A percentile compares a stretch with the other conserved stretches of the same genome.
These are phyloP conservation scores for Botrytis pseudocinerea DNA, from an alignment of 2,329 filamentous ascomycete species.

Conservation along the genomic window DNA sequence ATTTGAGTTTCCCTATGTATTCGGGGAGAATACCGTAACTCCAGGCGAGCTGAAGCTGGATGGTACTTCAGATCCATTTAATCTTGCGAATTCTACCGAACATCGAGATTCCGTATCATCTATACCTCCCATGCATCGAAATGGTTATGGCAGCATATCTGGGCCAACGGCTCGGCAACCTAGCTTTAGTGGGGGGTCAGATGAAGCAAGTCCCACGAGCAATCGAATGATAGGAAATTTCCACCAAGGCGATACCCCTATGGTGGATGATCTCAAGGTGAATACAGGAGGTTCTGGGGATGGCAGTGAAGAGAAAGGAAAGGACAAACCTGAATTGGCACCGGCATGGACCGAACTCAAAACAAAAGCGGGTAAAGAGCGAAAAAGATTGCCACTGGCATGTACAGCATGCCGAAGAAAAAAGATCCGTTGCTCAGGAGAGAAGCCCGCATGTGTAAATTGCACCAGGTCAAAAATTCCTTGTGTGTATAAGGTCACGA, in stretches of 20 bases:
- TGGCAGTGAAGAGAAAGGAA: conserved; percentile 56
- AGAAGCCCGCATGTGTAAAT: conserved; percentile 97
- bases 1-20: conserved; percentile 53
- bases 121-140: conserved; percentile 30
- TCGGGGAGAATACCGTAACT: conserved; percentile 45
- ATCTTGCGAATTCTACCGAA: conserved; percentile 30
- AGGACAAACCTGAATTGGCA: conserved; percentile 58
- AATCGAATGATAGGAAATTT: conserved; percentile 30
- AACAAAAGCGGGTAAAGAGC: conserved; percentile 91
- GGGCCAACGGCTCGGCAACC: conserved; percentile 28
- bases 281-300: conserved; percentile 50
- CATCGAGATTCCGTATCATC: conserved; percentile 34
- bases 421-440: conserved; percentile 96
- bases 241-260: conserved; percentile 33
- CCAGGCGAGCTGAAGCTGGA: conserved; percentile 39
- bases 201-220: conserved; percentile 40
- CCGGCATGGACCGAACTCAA: conserved; percentile 81
- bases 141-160: conserved; percentile 32
- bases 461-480: conserved; percentile 89
- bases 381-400: conserved; percentile 86
- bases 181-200: conserved; percentile 39
- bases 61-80: conserved; percentile 33
- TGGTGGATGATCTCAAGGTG: conserved; percentile 58
- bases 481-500: conserved; percentile 96
- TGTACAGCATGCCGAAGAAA: conserved; percentile 96